Conservation (phyloP, 257 asterid genomes). For the Jaltomata sinuosa region DNA sequence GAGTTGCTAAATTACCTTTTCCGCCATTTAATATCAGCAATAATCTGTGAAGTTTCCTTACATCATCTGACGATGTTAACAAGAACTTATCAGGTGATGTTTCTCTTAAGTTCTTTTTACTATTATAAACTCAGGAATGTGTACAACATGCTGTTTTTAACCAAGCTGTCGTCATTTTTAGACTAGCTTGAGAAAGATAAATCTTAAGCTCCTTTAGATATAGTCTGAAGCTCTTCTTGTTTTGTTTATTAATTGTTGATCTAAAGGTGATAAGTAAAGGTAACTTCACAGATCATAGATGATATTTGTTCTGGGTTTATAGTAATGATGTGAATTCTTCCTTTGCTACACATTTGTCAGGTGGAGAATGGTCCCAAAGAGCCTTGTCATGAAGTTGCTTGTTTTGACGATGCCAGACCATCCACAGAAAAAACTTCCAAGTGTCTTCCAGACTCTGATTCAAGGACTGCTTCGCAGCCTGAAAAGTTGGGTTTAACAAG, state of each 20-base stretch:
- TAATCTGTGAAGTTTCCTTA: background rate
- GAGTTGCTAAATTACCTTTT: too few relatives aligned
- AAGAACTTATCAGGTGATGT: background rate
- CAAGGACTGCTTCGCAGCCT: too few relatives aligned
- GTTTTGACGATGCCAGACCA: too few relatives aligned
- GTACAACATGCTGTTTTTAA: background rate
- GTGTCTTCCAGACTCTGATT: too few relatives aligned
- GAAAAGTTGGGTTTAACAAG: too few relatives aligned
- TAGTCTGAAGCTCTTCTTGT: background rate
- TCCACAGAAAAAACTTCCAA: too few relatives aligned
- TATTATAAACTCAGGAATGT: background rate
- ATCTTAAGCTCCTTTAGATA: background rate
- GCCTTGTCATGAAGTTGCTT: too few relatives aligned
- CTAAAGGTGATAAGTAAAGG: background rate
- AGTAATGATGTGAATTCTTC: background rate
- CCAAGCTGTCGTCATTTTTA: background rate
- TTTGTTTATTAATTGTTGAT: background rate
- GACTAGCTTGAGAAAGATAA: background rate
- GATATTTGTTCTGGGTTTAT: background rate
- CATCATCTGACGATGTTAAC: background rate
- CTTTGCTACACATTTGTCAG: background rate
- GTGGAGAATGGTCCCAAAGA: too few relatives aligned
- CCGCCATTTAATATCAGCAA: background rate
- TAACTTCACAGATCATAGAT: background rate
- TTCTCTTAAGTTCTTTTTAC: background rate